Percentiles rank a stretch among this genome's conserved stretches.
Evolutionary conservation across 2,329 filamentous ascomycete species (phyloP).

Genomic region (Colletotrichum chlorophyti): DNA sequence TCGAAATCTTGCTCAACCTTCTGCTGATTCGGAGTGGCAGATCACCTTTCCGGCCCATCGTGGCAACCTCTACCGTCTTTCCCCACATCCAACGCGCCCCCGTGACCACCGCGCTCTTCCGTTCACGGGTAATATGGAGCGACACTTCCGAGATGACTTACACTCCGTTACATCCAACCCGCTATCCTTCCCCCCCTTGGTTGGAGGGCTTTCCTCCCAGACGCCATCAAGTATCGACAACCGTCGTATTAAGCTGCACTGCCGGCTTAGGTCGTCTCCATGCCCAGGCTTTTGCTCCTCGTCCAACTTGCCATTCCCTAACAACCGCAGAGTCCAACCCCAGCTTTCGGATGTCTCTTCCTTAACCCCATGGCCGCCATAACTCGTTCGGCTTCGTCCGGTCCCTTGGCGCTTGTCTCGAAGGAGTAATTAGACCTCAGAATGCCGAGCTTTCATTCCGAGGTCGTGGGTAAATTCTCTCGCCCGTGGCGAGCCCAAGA

Average conservation of each 20-base stretch:
- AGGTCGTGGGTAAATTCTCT: constrained; percentile 1
- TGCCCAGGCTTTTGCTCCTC: neutral
- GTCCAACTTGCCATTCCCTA: constrained; percentile 1
- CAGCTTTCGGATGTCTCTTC: constrained; percentile 15
- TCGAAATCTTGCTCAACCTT: neutral
- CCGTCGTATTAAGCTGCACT: neutral
- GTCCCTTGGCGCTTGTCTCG: constrained; percentile 7
- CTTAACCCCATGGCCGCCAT: neutral
- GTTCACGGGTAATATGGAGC: constrained; percentile 30
- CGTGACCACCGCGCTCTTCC: constrained; percentile 25
- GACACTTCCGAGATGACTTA: constrained; percentile 29
- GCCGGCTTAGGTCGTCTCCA: neutral
- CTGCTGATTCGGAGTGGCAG: neutral
- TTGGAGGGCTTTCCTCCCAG: constrained; percentile 2
- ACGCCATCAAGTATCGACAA: neutral
- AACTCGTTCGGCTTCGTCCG: neutral
- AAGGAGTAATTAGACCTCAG: constrained; percentile 14
- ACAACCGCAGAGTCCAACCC: neutral
- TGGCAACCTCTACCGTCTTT: constrained; percentile 13
- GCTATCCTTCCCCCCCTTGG: constrained; percentile 6
- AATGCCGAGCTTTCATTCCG: constrained; percentile 15
- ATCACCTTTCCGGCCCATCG: constrained; percentile 20
- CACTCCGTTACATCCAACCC: constrained; percentile 16
- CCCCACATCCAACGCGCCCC: constrained; percentile 28
- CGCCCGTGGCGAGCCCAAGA: neutral